These are phyloP conservation scores for Kwoniella botswanensis DNA, from an alignment of 768 basidiomycete genomes.

Conservation along the genomic window DNA sequence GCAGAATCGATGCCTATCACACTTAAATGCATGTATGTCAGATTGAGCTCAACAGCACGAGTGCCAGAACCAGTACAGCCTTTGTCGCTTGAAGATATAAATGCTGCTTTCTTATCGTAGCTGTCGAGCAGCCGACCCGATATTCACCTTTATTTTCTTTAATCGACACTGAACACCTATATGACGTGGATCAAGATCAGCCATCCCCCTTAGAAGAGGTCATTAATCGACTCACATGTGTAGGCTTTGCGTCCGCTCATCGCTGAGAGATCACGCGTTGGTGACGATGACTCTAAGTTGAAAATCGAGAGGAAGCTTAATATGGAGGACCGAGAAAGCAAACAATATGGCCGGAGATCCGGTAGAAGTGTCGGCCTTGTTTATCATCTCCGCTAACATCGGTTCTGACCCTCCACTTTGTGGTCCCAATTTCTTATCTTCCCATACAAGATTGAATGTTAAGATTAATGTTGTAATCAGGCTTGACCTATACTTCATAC, in stretches of 20 bases:
- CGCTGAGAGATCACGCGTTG: background rate
- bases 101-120: background rate
- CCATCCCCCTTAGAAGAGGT: background rate
- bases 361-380: background rate
- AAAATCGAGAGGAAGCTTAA: background rate
- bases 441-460: background rate
- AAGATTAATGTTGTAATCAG: no score
- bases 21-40: constrained; percentile 4
- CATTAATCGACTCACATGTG: constrained; percentile 9
- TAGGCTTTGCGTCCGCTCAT: constrained; percentile 21
- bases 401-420: background rate
- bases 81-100: no score
- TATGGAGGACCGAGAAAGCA: background rate
- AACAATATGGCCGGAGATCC: constrained; percentile 2
- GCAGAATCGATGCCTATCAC: constrained; percentile 20
- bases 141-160: constrained; percentile 22
- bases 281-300: background rate
- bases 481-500: background rate
- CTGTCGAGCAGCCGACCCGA: background rate
- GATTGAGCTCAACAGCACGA: background rate
- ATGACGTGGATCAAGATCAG: background rate
- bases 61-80: no score
- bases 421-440: background rate
- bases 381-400: constrained; percentile 5
- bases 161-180: constrained; percentile 16